A percentile compares a stretch with the other conserved stretches of the same genome.
These are phyloP conservation scores for Favolaschia claudopus DNA, from an alignment of 768 basidiomycete species.

Conservation along the genomic window DNA sequence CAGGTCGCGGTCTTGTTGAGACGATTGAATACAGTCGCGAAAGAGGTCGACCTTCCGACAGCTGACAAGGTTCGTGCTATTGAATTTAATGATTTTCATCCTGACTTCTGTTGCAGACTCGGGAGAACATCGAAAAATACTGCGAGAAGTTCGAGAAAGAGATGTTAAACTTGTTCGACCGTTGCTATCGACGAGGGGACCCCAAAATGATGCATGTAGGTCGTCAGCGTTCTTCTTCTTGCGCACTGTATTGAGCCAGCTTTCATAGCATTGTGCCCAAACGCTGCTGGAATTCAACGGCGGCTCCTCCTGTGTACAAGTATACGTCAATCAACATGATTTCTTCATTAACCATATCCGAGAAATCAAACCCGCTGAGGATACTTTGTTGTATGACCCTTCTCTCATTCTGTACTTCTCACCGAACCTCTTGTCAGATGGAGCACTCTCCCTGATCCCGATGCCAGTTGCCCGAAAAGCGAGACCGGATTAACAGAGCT, in stretches of 20 bases:
- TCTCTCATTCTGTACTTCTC: not conserved
- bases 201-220: conserved; percentile 98
- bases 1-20: conserved; percentile 89
- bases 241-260: conserved; percentile 1
- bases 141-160: conserved; percentile 99
- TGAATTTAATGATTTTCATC: not conserved
- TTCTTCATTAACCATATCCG: conserved; percentile 97
- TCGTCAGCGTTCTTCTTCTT: conserved; percentile 20
- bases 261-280: conserved; percentile 93
- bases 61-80: conserved; percentile 73
- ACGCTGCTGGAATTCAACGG: conserved; percentile 98
- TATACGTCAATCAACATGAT: conserved; percentile 99
- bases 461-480: conserved; percentile 73
- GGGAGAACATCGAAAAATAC: conserved; percentile 93
- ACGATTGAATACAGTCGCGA: conserved; percentile 85
- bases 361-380: conserved; percentile 61
- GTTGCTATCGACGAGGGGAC: conserved; percentile 95
- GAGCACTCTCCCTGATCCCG: conserved; percentile 81
- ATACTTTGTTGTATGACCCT: conserved; percentile 60
- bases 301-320: conserved; percentile 94
- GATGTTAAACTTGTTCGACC: conserved; percentile 94
- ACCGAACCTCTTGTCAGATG: conserved; percentile 61
- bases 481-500: conserved; percentile 84
- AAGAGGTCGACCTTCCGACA: conserved; percentile 88
- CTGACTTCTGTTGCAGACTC: conserved; percentile 59